These are phyloP conservation scores for Onygenales sp. DNA, from an alignment of 2,329 filamentous ascomycete genomes.

Conservation along the genomic window DNA sequence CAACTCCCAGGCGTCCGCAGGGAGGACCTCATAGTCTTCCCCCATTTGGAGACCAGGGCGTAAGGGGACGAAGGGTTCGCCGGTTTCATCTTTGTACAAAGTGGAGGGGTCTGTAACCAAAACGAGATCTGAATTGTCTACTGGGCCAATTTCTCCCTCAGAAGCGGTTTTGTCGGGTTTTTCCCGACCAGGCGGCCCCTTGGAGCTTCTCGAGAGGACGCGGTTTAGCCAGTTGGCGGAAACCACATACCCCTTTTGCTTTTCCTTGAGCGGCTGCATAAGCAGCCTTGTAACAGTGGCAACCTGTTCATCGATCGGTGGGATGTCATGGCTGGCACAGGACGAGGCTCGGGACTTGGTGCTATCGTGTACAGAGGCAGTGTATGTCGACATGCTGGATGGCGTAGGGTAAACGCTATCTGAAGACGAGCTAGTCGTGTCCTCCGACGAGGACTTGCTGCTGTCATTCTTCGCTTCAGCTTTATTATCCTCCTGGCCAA, in stretches of 20 bases:
- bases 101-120: slow-evolving; percentile 42
- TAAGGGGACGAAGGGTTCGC: slow-evolving; percentile 58
- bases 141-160: slow-evolving; percentile 61
- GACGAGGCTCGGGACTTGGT: slow-evolving; percentile 15
- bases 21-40: slow-evolving; percentile 70
- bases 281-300: slow-evolving; percentile 56
- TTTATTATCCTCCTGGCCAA: slow-evolving; percentile 19
- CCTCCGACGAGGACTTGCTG: slow-evolving; percentile 16
- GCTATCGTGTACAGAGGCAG: slow-evolving; percentile 20
- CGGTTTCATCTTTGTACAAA: slow-evolving; percentile 36
- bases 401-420: slow-evolving; percentile 29
- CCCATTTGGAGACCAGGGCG: slow-evolving; percentile 54
- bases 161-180: slow-evolving; percentile 50
- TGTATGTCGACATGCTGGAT: slow-evolving; percentile 30
- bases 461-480: not conserved
- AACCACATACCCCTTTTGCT: slow-evolving; percentile 67
- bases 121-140: slow-evolving; percentile 81
- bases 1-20: slow-evolving; percentile 70
- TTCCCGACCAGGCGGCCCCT: slow-evolving; percentile 42
- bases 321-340: slow-evolving; percentile 16
- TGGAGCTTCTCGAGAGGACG: slow-evolving; percentile 57
- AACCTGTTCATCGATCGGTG: slow-evolving; percentile 61
- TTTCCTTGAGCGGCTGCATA: slow-evolving; percentile 52
- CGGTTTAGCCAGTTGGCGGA: slow-evolving; percentile 70
- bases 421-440: slow-evolving; percentile 20